A percentile compares a stretch with the other conserved stretches of the same genome.
Evolutionary conservation across 73 alveolate species (phyloP).

Genomic region (Paramecium bursaria): DNA sequence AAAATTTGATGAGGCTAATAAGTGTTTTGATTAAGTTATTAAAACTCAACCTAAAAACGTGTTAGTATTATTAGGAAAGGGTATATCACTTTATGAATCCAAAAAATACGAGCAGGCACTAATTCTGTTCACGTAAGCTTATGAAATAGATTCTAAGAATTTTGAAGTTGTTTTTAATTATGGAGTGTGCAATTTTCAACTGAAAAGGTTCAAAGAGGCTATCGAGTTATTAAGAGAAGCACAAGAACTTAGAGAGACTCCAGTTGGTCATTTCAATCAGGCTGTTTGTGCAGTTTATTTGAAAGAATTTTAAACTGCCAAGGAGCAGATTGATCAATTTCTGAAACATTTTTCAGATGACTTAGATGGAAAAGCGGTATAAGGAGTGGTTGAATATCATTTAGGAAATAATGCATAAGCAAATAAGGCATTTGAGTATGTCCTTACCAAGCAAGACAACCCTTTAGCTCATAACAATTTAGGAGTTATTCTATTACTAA

Average conservation of each 20-base stretch:
- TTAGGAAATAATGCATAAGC: conserved; percentile 3
- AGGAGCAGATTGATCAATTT: conserved; percentile 21
- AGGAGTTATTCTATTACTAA: conserved; percentile 32
- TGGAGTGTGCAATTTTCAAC: conserved; percentile 56
- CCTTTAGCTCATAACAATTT: conserved; percentile 34
- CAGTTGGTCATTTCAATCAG: conserved; percentile 29
- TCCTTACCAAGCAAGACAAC: background rate
- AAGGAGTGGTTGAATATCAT: conserved; percentile 49
- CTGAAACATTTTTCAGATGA: conserved; percentile 5
- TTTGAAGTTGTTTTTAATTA: conserved; percentile 46
- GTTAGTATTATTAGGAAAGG: conserved; percentile 37
- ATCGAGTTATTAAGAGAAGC: conserved; percentile 1
- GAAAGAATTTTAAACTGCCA: conserved; percentile 11
- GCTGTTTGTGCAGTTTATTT: conserved; percentile 47
- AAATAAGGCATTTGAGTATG: background rate
- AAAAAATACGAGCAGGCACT: conserved; percentile 42
- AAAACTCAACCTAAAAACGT: conserved; percentile 56
- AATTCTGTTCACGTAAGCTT: conserved; percentile 17
- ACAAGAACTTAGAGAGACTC: conserved; percentile 1
- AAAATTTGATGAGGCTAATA: conserved; percentile 63
- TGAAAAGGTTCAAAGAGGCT: conserved; percentile 48
- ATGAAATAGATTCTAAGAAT: conserved; percentile 23
- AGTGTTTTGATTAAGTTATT: conserved; percentile 63
- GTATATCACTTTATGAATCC: conserved; percentile 43
- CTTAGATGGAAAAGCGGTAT: conserved; percentile 31